A percentile compares a stretch with the other conserved stretches of the same genome.
Evolutionary conservation across 352 stramenopile genomes (phyloP).

Genomic region (Phytophthora cactorum): DNA sequence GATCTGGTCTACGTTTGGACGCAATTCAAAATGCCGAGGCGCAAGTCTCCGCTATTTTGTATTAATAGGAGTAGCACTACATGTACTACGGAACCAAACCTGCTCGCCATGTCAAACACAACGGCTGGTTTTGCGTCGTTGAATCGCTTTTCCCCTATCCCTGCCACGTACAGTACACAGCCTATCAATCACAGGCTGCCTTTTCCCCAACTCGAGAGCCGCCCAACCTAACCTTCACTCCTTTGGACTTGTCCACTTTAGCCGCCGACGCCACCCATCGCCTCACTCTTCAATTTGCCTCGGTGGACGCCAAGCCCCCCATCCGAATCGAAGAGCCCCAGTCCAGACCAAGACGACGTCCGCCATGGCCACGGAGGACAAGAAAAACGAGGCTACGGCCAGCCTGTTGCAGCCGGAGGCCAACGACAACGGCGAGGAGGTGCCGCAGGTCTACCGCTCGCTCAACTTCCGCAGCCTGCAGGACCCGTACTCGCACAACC

Average conservation of each 20-base stretch:
- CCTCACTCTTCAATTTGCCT: slow-evolving; percentile 44
- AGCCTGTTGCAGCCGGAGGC: slow-evolving; percentile 46
- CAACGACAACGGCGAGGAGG: slow-evolving; percentile 31
- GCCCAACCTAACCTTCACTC: not conserved
- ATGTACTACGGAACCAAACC: not conserved
- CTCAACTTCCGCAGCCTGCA: slow-evolving; percentile 75
- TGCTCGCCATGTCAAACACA: not conserved
- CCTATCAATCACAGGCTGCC: not conserved
- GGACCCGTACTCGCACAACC: slow-evolving; percentile 66
- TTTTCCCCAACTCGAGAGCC: not conserved
- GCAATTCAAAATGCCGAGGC: too few relatives aligned
- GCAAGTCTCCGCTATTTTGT: too few relatives aligned
- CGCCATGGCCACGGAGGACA: slow-evolving; percentile 24
- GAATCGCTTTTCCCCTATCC: not conserved
- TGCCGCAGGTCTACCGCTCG: slow-evolving; percentile 71
- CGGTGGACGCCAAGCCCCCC: slow-evolving; percentile 18
- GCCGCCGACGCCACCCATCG: not conserved
- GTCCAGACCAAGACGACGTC: slow-evolving; percentile 6
- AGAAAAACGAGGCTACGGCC: slow-evolving; percentile 22
- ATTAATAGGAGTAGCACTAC: not conserved
- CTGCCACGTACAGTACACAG: not conserved
- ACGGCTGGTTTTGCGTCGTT: not conserved
- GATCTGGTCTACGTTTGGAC: too few relatives aligned
- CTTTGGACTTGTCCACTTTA: not conserved
- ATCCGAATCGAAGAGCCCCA: slow-evolving; percentile 34